Evolutionary conservation across 2,329 filamentous ascomycete genomes (phyloP).

Genomic region (Fusarium longipes): DNA sequence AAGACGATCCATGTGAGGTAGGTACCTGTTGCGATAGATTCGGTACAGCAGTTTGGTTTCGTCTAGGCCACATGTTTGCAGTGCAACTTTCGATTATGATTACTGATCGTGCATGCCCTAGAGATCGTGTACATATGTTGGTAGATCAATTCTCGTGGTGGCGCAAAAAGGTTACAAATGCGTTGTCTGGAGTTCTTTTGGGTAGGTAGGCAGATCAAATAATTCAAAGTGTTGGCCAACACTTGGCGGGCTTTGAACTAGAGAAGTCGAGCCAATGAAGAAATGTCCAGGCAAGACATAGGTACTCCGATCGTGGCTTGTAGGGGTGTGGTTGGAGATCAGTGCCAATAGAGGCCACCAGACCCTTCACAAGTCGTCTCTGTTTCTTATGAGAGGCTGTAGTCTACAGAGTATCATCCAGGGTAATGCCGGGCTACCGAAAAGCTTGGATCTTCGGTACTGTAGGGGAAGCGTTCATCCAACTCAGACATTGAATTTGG

Average conservation of each 20-base stretch:
- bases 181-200: constrained; percentile 1
- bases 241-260: background rate
- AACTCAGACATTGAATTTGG: background rate
- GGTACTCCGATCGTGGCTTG: constrained; percentile 35
- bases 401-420: background rate
- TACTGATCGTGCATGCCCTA: background rate
- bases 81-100: background rate
- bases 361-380: background rate
- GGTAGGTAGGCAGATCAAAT: background rate
- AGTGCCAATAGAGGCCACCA: background rate
- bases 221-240: background rate
- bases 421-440: background rate
- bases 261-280: background rate
- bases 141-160: constrained; percentile 13
- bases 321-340: constrained; percentile 8
- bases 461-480: background rate
- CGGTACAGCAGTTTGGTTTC: background rate
- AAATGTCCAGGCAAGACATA: background rate
- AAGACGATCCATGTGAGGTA: background rate
- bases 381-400: background rate
- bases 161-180: constrained; percentile 1
- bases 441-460: background rate
- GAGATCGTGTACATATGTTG: background rate
- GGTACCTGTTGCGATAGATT: background rate
- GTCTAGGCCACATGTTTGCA: background rate